Evolutionary conservation across 306 rosid genomes (phyloP).

Genomic region (Aeschynomene evenia): DNA sequence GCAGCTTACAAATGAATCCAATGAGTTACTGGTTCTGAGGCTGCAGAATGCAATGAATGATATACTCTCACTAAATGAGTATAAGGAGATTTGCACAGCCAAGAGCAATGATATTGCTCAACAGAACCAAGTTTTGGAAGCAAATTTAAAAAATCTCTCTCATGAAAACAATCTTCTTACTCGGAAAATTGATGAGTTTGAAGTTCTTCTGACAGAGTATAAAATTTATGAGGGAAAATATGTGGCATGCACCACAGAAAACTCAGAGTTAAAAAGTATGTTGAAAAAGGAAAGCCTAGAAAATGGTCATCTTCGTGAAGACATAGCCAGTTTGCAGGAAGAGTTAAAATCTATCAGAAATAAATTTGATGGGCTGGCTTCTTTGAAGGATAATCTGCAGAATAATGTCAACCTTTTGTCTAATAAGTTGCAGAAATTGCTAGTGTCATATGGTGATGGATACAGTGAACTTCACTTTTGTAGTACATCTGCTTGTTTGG

Average conservation of each 20-base stretch:
- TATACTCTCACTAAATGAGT: constrained; percentile 55
- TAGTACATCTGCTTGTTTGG: constrained; percentile 39
- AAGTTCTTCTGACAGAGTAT: constrained; percentile 52
- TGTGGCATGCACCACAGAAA: constrained; percentile 56
- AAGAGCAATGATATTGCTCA: constrained; percentile 66
- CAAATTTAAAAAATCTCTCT: constrained; percentile 43
- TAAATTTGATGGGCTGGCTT: constrained; percentile 55
- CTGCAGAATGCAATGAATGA: constrained; percentile 72
- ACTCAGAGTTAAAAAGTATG: constrained; percentile 56
- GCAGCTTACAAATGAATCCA: constrained; percentile 68
- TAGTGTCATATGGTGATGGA: constrained; percentile 50
- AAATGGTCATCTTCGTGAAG: constrained; percentile 47
- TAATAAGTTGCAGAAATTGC: constrained; percentile 54
- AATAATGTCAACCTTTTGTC: constrained; percentile 40
- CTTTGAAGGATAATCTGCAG: constrained; percentile 64
- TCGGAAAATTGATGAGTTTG: constrained; percentile 59
- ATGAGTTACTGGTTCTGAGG: constrained; percentile 61
- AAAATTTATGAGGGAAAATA: constrained; percentile 60
- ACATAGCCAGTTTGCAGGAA: constrained; percentile 56
- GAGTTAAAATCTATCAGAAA: constrained; percentile 57
- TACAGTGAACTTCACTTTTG: constrained; percentile 40
- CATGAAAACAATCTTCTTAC: constrained; percentile 54
- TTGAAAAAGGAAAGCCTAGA: constrained; percentile 51
- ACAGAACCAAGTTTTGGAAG: constrained; percentile 64
- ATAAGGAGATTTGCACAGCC: constrained; percentile 53